Conservation (phyloP, 2,329 filamentous ascomycete genomes). For the Hyphodiscus sp. region DNA sequence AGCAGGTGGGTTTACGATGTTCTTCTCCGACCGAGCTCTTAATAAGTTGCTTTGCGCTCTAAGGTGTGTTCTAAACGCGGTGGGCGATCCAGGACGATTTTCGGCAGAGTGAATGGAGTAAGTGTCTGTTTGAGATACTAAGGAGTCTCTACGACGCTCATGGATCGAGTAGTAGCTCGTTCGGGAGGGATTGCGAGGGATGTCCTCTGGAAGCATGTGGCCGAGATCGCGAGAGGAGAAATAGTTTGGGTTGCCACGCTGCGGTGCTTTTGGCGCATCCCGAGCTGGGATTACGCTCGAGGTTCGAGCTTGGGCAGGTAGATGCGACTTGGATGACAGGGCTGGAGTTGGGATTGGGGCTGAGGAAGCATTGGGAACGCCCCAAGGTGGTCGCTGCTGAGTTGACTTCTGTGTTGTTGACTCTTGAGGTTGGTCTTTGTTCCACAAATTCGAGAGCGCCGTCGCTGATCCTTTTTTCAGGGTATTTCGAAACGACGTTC, state of each 20-base stretch:
- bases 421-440: conserved; percentile 36
- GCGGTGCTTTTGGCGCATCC: conserved; percentile 32
- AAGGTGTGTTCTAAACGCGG: conserved; percentile 26
- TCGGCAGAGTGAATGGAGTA: conserved; percentile 45
- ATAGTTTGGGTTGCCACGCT: conserved; percentile 34
- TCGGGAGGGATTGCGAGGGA: conserved; percentile 36
- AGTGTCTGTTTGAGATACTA: conserved; percentile 50
- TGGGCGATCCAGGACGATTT: conserved; percentile 40
- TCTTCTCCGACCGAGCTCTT: conserved; percentile 32
- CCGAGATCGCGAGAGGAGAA: conserved; percentile 36
- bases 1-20: conserved; percentile 20
- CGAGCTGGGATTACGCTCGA: conserved; percentile 29
- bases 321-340: conserved; percentile 21
- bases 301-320: conserved; percentile 29
- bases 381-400: conserved; percentile 23
- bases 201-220: conserved; percentile 12
- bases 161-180: conserved; percentile 45
- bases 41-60: conserved; percentile 27
- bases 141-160: conserved; percentile 45
- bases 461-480: conserved; percentile 44
- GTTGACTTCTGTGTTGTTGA: conserved; percentile 17
- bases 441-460: conserved; percentile 42
- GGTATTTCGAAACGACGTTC: conserved; percentile 40
- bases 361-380: conserved; percentile 17
- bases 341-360: conserved; percentile 15